Conservation (phyloP, 768 basidiomycete genomes). For the Termitomyces sp. region DNA sequence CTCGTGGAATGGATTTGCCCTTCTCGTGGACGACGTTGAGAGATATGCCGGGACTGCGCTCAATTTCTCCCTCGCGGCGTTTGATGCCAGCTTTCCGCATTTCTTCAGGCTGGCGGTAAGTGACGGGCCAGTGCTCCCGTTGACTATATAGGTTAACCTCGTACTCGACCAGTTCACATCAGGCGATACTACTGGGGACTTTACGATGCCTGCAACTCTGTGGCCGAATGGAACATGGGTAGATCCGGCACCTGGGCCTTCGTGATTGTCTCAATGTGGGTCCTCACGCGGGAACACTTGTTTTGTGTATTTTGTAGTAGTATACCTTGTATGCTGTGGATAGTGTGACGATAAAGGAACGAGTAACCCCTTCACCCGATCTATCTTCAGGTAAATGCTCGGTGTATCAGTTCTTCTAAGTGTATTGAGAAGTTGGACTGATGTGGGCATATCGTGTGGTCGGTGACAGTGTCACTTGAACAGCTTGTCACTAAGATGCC, state of each 20-base stretch:
- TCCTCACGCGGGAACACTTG: background rate
- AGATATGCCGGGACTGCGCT: conserved; percentile 64
- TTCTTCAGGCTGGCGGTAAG: conserved; percentile 79
- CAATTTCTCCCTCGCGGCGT: conserved; percentile 63
- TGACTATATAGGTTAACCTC: background rate
- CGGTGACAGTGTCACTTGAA: background rate
- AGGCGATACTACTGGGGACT: conserved; percentile 55
- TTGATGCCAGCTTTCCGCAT: conserved; percentile 58
- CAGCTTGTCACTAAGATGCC: background rate
- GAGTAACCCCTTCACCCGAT: no score
- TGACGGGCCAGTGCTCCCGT: conserved; percentile 11
- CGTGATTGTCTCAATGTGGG: conserved; percentile 20
- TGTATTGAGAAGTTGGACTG: background rate
- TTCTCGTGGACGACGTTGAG: conserved; percentile 85
- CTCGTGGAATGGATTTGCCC: conserved; percentile 70
- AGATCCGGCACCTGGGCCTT: conserved; percentile 65
- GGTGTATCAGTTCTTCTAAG: background rate
- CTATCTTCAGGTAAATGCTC: background rate
- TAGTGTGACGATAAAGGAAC: background rate
- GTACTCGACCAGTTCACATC: conserved; percentile 38
- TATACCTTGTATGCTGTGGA: no score
- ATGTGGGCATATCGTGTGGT: background rate
- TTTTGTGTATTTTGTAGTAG: background rate
- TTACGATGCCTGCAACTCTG: conserved; percentile 70
- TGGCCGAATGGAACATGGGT: conserved; percentile 83